Evolutionary conservation across 176 grass and related monocot genomes (phyloP), one percentile per base, ranked within the genome.

Genomic region (Triticum dicoccoides): DNA sequence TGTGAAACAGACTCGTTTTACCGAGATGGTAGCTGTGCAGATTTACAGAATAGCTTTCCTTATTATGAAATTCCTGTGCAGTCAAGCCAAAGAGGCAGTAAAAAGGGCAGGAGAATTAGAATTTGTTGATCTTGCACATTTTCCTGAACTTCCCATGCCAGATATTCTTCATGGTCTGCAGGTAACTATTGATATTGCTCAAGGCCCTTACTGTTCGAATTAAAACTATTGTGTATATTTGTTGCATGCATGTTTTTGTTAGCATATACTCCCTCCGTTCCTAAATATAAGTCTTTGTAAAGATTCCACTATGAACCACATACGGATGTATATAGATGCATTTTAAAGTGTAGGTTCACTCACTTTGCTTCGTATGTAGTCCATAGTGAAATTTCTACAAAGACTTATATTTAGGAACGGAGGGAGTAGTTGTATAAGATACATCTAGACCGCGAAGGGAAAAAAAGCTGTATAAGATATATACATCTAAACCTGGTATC

Each of bases 111-210:
- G 90, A 65, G 97, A 96, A 52, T 61, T 98, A 32, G 93, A 92
- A 49, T 98, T 98, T 77, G 72, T 98, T 83, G 97, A 96, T 80
- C 92, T 91, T 61, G 91, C 89, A 49, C 83, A 91, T 82, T 91
- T 96, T 86, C 97, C 97, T 85, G 93, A 98, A 77, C 90, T 98
- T 89, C 94, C 94, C 41, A 94, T 92, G 81, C 97, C 97, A 65
- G 93, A 98, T 70, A 96, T 96, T 89, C 89, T 98, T 84, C 92
- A 98, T 72, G 90, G 93, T 75, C 91, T 96, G 81, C 97, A 98
- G 94, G 97, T 98, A 86, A 81, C 56, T 59, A 18, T 64, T 15
- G 41, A 39, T 32, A 63, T 41, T 34, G 81, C 14, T 80, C 8
- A 65, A 35, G n/a, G 15, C 62, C 63, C 42, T 45, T n/a, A 6